These are phyloP conservation scores for Neurospora africana DNA, from an alignment of 495 filamentous ascomycete species.

Conservation along the genomic window DNA sequence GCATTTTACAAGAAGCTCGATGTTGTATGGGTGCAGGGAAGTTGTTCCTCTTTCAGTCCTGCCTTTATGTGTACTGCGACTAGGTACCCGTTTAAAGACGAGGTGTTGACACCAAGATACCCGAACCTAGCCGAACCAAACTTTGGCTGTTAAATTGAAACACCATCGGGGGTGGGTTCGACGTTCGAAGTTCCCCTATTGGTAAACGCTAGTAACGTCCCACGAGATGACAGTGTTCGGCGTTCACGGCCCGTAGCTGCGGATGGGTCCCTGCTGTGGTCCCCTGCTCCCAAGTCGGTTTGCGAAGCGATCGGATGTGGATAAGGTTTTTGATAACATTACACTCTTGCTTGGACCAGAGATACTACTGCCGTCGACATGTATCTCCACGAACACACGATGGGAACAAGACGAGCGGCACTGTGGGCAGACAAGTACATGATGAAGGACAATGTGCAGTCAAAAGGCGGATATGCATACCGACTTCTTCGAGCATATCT, in stretches of 20 bases:
- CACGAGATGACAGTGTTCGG: constrained; percentile 9
- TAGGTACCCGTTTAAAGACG: neutral
- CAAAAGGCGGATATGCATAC: neutral
- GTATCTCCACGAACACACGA: neutral
- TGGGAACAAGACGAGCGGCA: neutral
- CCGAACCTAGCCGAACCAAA: constrained; percentile 9
- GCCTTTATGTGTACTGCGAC: neutral
- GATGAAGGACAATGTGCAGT: neutral
- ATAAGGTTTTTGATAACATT: neutral
- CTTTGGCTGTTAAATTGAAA: neutral
- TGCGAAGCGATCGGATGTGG: neutral
- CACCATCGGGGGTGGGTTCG: neutral
- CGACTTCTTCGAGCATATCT: neutral
- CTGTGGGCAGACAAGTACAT: neutral
- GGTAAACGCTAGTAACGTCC: constrained; percentile 16
- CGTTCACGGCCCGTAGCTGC: constrained; percentile 18
- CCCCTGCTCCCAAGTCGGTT: neutral
- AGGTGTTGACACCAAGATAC: constrained; percentile 8
- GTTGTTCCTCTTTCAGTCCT: constrained; percentile 16
- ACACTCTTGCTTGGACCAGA: neutral
- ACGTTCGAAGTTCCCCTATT: constrained; percentile 20
- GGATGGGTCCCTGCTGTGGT: neutral
- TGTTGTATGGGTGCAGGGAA: neutral
- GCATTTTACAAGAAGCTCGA: constrained; percentile 1
- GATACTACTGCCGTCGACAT: neutral